Evolutionary conservation across 2,329 filamentous ascomycete genomes (phyloP), one percentile per base, ranked within the genome.

Genomic region (Cladophialophora exuberans): DNA sequence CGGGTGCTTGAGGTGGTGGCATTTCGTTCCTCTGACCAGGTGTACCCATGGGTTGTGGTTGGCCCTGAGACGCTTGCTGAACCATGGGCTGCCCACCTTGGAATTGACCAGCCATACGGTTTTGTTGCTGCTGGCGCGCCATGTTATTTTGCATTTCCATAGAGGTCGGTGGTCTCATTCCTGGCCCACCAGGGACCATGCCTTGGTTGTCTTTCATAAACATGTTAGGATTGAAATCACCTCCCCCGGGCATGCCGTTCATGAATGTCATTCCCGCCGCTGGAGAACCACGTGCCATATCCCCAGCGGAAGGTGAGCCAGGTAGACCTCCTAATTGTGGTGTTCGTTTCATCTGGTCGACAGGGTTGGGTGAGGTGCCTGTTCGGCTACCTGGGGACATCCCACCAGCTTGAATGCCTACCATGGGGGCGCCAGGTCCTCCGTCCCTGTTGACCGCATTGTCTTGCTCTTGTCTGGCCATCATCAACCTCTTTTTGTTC

Each of bases 401-500:
- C 68, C 76, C 77, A 26, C 77, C 74, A 42, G 59, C 56, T 44
- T 54, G 62, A 65, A 82, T 76, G 41, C 73, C 75, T 52, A 74
- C 70, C 65, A 76, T 71, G 54, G 67, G 68, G 54, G 76, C 77
- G 50, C 76, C 75, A 51, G 67, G 68, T 52, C 76, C 77, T 48
- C 76, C 75, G 50, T 79, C 78, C 62, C 77, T 70, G 54, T 77
- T 77, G 52, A 75, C 70, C 69, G 83, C 80, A 70, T 74, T 83
- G 65, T 86, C 83, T 70, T 87, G 83, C 71, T 87, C 84, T 72
- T 85, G 82, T 39, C 83, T 76, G 55, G 83, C 83, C 82, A 86
- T 84, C 69, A 86, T 78, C 67, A 86, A 69, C 46, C 83, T 77
- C 67, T 84, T 84, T 75, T 86, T 86, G 69, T 86, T 86, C 72